Percentiles rank a stretch among this genome's conserved stretches.
Evolutionary conservation across 768 basidiomycete genomes (phyloP).

Genomic region (Termitomyces titanicus): DNA sequence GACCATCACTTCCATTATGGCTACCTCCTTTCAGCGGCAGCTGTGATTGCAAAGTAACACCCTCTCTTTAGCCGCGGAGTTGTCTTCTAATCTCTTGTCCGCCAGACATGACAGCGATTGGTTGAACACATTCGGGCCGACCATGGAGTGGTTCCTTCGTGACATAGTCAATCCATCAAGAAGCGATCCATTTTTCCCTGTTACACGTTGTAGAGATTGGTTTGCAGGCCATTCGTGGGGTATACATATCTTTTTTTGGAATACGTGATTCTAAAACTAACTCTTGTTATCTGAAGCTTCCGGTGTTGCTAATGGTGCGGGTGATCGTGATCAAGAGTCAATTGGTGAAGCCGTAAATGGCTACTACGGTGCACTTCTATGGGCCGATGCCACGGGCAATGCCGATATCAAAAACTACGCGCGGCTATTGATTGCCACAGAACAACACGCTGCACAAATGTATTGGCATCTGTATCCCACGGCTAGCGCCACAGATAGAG

Average conservation of each 20-base stretch:
- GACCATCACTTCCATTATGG: constrained; percentile 35
- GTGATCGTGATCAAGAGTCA: constrained; percentile 31
- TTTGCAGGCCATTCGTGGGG: constrained; percentile 36
- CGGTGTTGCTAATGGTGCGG: constrained; percentile 30
- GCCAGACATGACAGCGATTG: constrained; percentile 21
- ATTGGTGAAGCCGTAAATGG: constrained; percentile 30
- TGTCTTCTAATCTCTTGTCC: neutral
- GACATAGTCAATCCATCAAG: constrained; percentile 32
- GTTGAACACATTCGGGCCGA: constrained; percentile 21
- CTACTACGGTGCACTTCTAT: constrained; percentile 32
- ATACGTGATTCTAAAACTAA: neutral
- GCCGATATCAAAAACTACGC: constrained; percentile 29
- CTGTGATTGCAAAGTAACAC: constrained; percentile 27
- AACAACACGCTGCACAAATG: constrained; percentile 28
- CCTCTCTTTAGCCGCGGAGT: neutral
- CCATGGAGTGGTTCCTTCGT: constrained; percentile 26
- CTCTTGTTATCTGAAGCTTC: constrained; percentile 20
- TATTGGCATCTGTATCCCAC: constrained; percentile 35
- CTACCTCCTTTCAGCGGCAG: constrained; percentile 27
- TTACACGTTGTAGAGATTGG: constrained; percentile 30
- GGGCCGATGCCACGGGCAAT: constrained; percentile 28
- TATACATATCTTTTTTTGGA: constrained; percentile 5
- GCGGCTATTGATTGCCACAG: constrained; percentile 29
- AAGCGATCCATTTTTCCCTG: constrained; percentile 27
- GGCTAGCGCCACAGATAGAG: constrained; percentile 24